phyloP scores from a whole-genome alignment of 1,284 basidiomycete genomes.

The Sporisorium scitamineum region DNA sequence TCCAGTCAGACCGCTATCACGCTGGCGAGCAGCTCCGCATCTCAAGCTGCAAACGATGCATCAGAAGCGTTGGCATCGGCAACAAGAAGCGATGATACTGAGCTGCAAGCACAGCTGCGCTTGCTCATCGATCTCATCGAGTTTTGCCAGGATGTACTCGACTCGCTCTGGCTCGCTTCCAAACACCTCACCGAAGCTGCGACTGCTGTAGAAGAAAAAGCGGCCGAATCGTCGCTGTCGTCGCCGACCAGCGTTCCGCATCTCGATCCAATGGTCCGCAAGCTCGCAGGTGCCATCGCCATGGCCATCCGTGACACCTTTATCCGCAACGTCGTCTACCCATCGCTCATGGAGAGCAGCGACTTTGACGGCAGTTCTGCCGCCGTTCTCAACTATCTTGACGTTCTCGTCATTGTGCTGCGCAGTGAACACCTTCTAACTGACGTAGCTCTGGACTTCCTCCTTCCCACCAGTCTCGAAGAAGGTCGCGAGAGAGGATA shows the following conservation, averaged over 20 bases:
- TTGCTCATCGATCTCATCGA: constrained; percentile 90
- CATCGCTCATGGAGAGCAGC: constrained; percentile 92
- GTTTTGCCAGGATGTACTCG: constrained; percentile 85
- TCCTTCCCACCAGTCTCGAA: constrained; percentile 20
- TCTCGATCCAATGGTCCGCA: constrained; percentile 38
- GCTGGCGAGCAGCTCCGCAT: constrained; percentile 36
- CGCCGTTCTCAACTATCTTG: constrained; percentile 96
- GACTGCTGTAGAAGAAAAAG: constrained; percentile 16
- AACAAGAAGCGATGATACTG: constrained; percentile 73
- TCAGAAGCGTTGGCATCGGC: constrained; percentile 35
- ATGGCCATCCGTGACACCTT: constrained; percentile 83
- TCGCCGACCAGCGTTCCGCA: neutral
- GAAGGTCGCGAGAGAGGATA: neutral
- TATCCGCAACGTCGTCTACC: constrained; percentile 91
- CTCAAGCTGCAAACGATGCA: constrained; percentile 1
- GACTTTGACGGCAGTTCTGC: constrained; percentile 91
- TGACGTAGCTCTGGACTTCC: constrained; percentile 54
- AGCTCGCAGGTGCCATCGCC: constrained; percentile 44
- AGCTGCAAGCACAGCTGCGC: constrained; percentile 84
- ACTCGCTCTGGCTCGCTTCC: constrained; percentile 37
- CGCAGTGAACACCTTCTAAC: constrained; percentile 55
- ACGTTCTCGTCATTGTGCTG: constrained; percentile 70
- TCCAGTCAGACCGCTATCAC: constrained; percentile 24
- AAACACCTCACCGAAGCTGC: constrained; percentile 27
- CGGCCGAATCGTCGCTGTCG: neutral